Evolutionary conservation across 257 asterid species (phyloP), one percentile per base, ranked within the genome.

Genomic region (Cruciata laevipes): DNA sequence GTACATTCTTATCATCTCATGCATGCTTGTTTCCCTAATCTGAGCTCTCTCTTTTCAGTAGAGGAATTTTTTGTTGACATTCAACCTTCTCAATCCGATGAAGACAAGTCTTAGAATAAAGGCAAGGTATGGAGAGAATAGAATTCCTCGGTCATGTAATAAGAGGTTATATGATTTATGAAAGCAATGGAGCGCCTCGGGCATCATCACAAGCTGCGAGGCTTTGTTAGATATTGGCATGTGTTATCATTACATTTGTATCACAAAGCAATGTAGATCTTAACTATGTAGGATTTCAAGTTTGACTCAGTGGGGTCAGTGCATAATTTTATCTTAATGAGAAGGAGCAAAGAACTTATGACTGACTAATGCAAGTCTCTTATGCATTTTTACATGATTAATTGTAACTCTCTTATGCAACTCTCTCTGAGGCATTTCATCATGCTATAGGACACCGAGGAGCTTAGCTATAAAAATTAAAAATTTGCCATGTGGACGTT

Each of bases 21-120:
- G 21, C 3, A 20, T 10, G 23, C 5, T 12, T 3, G 38, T 52
- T 52, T 24, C 40, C n/a, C 61, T 31, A 59, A 31, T 63, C 4
- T 58, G 47, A 49, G 32, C 32, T 53, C 11, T 32, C 59, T 78
- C 76, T 67, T 74, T 76, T 75, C 85, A 91, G 96, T 83, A 57
- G 98, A 88, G 84, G 99, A 93, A 83, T 93, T 93, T 85, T 89
- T 93, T 35, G 97, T 88, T 40, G 97, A 90, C 3, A 96, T 86
- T 61, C 86, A 73, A 31, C 95, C 81, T 62, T 81, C 76, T 35
- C 94, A 82, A 60, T 82, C 98, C 3, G 97, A 89, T 66, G 98
- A 93, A 76, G 97, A 92, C 76, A 86, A 80, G 75, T 72, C 94
- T 13, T 83, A 86, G 87, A 69, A 66, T 76, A 33, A 62, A 76